Evolutionary conservation across 2,329 filamentous ascomycete genomes (phyloP).

Genomic region (Fulvia fulva): DNA sequence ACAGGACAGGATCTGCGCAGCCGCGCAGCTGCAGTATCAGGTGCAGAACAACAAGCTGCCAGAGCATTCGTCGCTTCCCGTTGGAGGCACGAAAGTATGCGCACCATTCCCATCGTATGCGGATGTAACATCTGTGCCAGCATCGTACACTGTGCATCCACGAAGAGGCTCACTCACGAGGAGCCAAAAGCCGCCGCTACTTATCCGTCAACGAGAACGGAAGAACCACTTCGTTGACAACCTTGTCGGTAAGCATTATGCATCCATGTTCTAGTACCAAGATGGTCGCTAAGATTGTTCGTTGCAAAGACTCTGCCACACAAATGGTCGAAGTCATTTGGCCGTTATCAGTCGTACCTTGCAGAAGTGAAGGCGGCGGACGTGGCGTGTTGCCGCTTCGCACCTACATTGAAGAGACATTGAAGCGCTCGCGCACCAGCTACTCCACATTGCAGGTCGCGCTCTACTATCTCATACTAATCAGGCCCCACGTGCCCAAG

Average conservation of each 20-base stretch:
- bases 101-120: slow-evolving; percentile 29
- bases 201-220: slow-evolving; percentile 83
- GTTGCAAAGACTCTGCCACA: slow-evolving; percentile 77
- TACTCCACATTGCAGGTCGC: slow-evolving; percentile 97
- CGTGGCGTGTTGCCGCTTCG: slow-evolving; percentile 83
- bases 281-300: slow-evolving; percentile 33
- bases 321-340: slow-evolving; percentile 97
- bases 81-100: slow-evolving; percentile 11
- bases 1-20: slow-evolving; percentile 21
- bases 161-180: slow-evolving; percentile 54
- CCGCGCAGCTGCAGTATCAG: slow-evolving; percentile 18
- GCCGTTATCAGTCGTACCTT: slow-evolving; percentile 80
- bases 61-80: slow-evolving; percentile 5
- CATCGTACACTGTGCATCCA: slow-evolving; percentile 61
- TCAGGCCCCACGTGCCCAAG: slow-evolving; percentile 82
- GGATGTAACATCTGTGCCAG: slow-evolving; percentile 48
- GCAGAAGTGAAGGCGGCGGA: slow-evolving; percentile 64
- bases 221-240: slow-evolving; percentile 95
- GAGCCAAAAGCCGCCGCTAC: slow-evolving; percentile 63
- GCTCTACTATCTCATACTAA: slow-evolving; percentile 90
- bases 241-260: slow-evolving; percentile 81
- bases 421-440: slow-evolving; percentile 89
- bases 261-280: slow-evolving; percentile 15
- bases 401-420: slow-evolving; percentile 95
- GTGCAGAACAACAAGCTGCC: slow-evolving; percentile 9